Conservation (phyloP, 2,329 filamentous ascomycete species). For the Thermomyces lanuginosus region DNA sequence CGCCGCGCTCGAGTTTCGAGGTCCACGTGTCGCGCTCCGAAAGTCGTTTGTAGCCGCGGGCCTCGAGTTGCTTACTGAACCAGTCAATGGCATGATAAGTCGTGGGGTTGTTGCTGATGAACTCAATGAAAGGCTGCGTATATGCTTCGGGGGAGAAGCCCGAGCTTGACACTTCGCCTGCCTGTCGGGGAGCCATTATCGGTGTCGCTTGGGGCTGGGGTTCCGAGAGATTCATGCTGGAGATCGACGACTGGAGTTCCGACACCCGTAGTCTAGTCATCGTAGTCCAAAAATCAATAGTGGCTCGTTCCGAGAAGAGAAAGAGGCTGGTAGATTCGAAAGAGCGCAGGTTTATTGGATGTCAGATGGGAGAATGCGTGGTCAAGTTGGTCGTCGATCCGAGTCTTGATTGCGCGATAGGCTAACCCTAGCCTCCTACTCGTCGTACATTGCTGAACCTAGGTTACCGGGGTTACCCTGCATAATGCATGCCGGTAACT, state of each 20-base stretch:
- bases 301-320: too few species aligned
- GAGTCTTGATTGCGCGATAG: too few species aligned
- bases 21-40: constrained; percentile 66
- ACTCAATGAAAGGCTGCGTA: constrained; percentile 70
- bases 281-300: too few species aligned
- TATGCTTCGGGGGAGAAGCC: constrained; percentile 41
- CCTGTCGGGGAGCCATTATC: constrained; percentile 7
- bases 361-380: too few species aligned
- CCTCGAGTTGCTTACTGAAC: constrained; percentile 55
- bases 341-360: too few species aligned
- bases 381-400: not conserved
- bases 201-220: constrained; percentile 7
- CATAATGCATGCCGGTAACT: too few species aligned
- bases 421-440: too few species aligned
- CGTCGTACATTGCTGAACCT: too few species aligned
- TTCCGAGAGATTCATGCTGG: constrained; percentile 16
- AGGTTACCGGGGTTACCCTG: too few species aligned
- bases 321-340: too few species aligned
- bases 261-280: constrained; percentile 19
- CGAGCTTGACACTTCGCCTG: constrained; percentile 2
- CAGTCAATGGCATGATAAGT: constrained; percentile 78
- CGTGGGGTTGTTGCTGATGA: constrained; percentile 79
- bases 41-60: constrained; percentile 58
- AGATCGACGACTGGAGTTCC: constrained; percentile 13
- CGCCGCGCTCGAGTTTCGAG: constrained; percentile 54